Evolutionary conservation across 2,329 filamentous ascomycete genomes (phyloP).

Genomic region (Berkeleyomyces rouxiae): DNA sequence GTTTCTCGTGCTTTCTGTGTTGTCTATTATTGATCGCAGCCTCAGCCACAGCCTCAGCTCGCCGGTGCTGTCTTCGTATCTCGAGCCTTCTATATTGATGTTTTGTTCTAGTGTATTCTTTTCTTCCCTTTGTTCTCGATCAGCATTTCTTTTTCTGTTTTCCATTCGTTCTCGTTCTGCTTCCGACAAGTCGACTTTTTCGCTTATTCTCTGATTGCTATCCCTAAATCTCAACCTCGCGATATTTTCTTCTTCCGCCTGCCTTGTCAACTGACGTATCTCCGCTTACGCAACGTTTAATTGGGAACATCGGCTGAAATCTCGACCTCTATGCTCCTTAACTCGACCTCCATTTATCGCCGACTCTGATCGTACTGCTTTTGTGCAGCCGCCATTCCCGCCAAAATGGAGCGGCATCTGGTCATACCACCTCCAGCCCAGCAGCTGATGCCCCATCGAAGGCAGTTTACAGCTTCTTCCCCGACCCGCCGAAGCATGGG

Average conservation of each 20-base stretch:
- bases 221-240: background rate
- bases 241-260: background rate
- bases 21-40: background rate
- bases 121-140: background rate
- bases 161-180: background rate
- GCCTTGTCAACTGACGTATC: background rate
- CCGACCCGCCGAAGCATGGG: slow-evolving; percentile 26
- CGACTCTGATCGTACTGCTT: background rate
- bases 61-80: background rate
- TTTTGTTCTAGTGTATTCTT: background rate
- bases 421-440: slow-evolving; percentile 23
- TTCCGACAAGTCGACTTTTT: background rate
- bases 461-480: slow-evolving; percentile 26
- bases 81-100: background rate
- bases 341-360: background rate
- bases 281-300: background rate
- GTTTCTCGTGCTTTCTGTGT: background rate
- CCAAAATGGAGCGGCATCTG: slow-evolving; percentile 13
- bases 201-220: background rate
- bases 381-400: background rate
- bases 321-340: background rate
- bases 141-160: background rate
- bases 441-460: slow-evolving; percentile 21
- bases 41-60: background rate
- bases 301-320: background rate